These are phyloP conservation scores for Triangularia verruculosa DNA, from an alignment of 2,329 filamentous ascomycete species.

Conservation along the genomic window DNA sequence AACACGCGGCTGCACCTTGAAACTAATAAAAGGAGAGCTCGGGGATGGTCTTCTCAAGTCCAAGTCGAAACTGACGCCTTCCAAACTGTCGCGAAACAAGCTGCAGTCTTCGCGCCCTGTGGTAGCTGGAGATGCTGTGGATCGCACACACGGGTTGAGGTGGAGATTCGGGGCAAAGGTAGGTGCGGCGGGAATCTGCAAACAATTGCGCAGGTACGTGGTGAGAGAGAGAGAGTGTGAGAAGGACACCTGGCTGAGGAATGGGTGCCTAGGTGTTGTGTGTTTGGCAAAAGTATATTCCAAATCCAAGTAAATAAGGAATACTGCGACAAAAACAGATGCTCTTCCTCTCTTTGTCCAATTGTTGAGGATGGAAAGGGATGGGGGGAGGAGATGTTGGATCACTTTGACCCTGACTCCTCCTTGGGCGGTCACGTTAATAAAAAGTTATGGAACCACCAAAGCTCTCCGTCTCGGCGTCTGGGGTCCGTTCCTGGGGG, in stretches of 20 bases:
- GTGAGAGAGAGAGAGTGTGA: too few relatives aligned
- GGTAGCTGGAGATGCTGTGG: background rate
- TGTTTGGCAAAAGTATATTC: background rate
- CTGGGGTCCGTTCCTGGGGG: conserved; percentile 6
- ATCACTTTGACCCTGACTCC: background rate
- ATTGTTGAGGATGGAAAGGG: conserved; percentile 2
- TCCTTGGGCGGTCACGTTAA: conserved; percentile 7
- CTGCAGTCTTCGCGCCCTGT: background rate
- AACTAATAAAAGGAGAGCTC: background rate
- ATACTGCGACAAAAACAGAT: background rate
- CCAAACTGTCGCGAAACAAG: background rate
- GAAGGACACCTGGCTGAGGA: too few relatives aligned
- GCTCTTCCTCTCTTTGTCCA: background rate
- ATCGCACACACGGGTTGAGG: background rate
- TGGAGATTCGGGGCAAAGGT: background rate
- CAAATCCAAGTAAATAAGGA: background rate
- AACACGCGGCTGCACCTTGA: background rate
- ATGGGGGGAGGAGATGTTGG: background rate
- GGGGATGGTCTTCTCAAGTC: too few relatives aligned
- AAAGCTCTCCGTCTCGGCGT: conserved; percentile 4
- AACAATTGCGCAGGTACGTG: background rate
- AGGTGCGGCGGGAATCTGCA: background rate
- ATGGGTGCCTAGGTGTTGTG: background rate
- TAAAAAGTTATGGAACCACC: conserved; percentile 7
- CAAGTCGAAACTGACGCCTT: background rate